Percentiles rank a stretch among this genome's conserved stretches.
phyloP scores from a whole-genome alignment of 495 filamentous ascomycete species.

The Cercophora sp. region DNA sequence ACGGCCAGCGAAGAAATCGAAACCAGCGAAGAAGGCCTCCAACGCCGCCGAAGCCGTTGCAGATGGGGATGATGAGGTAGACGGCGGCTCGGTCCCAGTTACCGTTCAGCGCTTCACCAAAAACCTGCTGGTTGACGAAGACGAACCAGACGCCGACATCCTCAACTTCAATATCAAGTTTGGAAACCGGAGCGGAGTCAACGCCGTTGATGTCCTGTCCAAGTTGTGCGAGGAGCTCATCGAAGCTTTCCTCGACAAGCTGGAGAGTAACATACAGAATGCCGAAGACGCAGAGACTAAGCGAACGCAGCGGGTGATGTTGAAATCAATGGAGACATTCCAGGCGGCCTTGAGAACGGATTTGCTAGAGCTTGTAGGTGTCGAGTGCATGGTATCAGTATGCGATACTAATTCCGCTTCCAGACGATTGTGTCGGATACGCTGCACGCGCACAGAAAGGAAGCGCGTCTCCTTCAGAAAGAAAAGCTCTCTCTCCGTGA shows the following conservation, averaged over 20 bases:
- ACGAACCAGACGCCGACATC: conserved; percentile 38
- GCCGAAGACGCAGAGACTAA: conserved; percentile 38
- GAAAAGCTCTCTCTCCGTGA: conserved; percentile 61
- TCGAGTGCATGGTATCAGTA: too few relatives aligned
- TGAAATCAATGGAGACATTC: conserved; percentile 63
- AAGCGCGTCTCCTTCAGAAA: conserved; percentile 60
- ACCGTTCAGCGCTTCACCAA: conserved; percentile 47
- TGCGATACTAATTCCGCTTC: background rate
- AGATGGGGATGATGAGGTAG: conserved; percentile 19
- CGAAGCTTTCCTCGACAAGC: conserved; percentile 45
- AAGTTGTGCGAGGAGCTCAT: conserved; percentile 68
- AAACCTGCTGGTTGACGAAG: conserved; percentile 18
- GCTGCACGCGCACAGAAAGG: conserved; percentile 57
- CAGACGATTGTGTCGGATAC: conserved; percentile 61
- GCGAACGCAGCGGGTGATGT: conserved; percentile 57
- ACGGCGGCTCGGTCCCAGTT: conserved; percentile 33
- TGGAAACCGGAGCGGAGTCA: conserved; percentile 59
- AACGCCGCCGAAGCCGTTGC: conserved; percentile 5
- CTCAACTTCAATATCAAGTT: conserved; percentile 46
- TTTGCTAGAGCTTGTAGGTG: conserved; percentile 54
- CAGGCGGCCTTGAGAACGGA: conserved; percentile 62
- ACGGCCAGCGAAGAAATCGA: conserved; percentile 4
- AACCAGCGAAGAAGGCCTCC: conserved; percentile 8
- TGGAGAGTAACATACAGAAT: conserved; percentile 34
- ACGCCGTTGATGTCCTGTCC: conserved; percentile 63